A percentile compares a stretch with the other conserved stretches of the same genome.
These are phyloP conservation scores for Annulohypoxylon truncatum DNA, from an alignment of 2,329 filamentous ascomycete species.

Conservation along the genomic window DNA sequence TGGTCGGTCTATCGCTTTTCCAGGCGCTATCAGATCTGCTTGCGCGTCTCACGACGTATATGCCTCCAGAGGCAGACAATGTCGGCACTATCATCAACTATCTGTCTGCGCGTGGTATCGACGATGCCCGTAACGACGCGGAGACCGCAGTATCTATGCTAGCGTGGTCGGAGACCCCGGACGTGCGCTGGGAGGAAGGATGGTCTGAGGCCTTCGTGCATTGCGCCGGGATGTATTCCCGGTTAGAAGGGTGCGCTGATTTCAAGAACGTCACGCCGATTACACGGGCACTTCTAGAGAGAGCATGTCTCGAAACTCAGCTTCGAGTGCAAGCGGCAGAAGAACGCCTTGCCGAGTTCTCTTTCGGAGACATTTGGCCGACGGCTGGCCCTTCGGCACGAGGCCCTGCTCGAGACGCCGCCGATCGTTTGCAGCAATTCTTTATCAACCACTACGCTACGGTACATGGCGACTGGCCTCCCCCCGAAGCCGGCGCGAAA, in stretches of 20 bases:
- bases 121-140: slow-evolving; percentile 72
- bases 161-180: slow-evolving; percentile 72
- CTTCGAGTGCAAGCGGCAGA: slow-evolving; percentile 72
- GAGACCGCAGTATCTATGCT: slow-evolving; percentile 70
- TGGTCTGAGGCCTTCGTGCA: slow-evolving; percentile 77
- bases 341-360: slow-evolving; percentile 68
- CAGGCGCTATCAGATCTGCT: slow-evolving; percentile 73
- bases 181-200: slow-evolving; percentile 72
- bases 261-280: slow-evolving; percentile 70
- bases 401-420: slow-evolving; percentile 62
- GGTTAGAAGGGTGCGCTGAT: slow-evolving; percentile 64
- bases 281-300: slow-evolving; percentile 71
- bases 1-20: slow-evolving; percentile 72
- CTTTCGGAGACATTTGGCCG: slow-evolving; percentile 72
- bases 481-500: slow-evolving; percentile 49
- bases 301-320: slow-evolving; percentile 70
- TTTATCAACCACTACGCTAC: slow-evolving; percentile 67
- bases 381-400: slow-evolving; percentile 47
- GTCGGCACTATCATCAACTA: slow-evolving; percentile 71
- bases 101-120: slow-evolving; percentile 67
- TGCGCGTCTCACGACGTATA: slow-evolving; percentile 68
- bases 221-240: slow-evolving; percentile 71
- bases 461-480: slow-evolving; percentile 72
- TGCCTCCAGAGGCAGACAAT: slow-evolving; percentile 67
- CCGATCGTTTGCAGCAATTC: slow-evolving; percentile 71